phyloP scores from a whole-genome alignment of 2,329 filamentous ascomycete species.

The Zymoseptoria passerinii region DNA sequence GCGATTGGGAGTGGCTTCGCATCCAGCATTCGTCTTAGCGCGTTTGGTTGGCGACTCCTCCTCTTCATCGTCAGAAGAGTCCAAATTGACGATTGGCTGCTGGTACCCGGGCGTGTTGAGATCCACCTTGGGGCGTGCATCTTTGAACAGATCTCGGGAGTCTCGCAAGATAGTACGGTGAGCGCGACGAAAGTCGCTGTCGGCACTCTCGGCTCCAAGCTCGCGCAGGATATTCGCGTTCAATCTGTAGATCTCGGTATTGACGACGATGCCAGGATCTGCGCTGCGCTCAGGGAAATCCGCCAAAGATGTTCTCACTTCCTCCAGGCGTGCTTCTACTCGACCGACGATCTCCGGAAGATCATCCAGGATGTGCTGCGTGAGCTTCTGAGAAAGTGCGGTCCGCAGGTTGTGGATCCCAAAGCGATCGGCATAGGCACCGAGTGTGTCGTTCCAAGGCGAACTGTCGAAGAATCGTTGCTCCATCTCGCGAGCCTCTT shows the following conservation, averaged over 20 bases:
- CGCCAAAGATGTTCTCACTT: conserved; percentile 48
- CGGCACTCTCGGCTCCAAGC: no score
- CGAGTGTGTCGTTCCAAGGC: conserved; percentile 41
- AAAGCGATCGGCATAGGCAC: conserved; percentile 37
- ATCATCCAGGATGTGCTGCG: conserved; percentile 37
- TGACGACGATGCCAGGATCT: no score
- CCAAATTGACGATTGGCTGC: conserved; percentile 9
- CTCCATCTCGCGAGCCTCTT: conserved; percentile 43
- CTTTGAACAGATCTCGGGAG: conserved; percentile 41
- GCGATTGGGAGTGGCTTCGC: conserved; percentile 1
- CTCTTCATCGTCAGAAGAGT: conserved; percentile 15
- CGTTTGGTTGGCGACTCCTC: conserved; percentile 26
- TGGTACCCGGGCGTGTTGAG: conserved; percentile 21
- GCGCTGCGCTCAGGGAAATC: conserved; percentile 54
- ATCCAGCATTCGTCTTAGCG: conserved; percentile 21
- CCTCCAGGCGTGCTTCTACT: conserved; percentile 40
- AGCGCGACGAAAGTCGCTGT: conserved; percentile 35
- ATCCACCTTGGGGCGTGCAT: conserved; percentile 23
- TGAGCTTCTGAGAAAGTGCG: conserved; percentile 42
- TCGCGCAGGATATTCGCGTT: no score
- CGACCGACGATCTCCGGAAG: conserved; percentile 36
- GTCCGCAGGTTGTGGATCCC: conserved; percentile 46
- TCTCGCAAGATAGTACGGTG: conserved; percentile 41
- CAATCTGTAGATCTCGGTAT: no score
- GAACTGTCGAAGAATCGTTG: conserved; percentile 40